Evolutionary conservation across 257 asterid genomes (phyloP), one percentile per base, ranked within the genome.

Genomic region (Dorcoceras hygrometricum): DNA sequence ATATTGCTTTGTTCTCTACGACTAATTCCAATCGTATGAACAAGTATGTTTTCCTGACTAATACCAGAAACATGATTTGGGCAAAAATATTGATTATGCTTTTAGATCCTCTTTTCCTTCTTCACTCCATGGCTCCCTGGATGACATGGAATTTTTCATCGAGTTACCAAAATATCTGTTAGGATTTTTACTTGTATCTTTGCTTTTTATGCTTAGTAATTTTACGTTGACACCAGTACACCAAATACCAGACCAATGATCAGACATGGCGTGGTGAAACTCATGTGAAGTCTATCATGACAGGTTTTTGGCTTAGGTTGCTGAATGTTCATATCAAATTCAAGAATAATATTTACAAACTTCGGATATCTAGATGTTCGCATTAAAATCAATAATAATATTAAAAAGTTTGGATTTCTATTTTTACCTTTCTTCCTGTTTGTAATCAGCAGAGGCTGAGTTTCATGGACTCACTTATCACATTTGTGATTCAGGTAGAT

Each of bases 401-500:
- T 34, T 34, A 34, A 51, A 19, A 18, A 24, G 32, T 60, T 23
- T 55, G n/a, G 7, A n/a, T 23, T 22, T 6, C 63, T 22, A 32
- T 26, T 31, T 23, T 34, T 54, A 6, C 14, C 18, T 27, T 24
- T 19, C 53, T 25, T 59, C 29, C 36, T 71, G 63, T 65, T 53
- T 59, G 60, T 71, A 43, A 18, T 27, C 23, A n/a, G 60, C 26
- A 6, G 56, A 64, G 18, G 64, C 55, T 22, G 16, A 26, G 34
- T 31, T 58, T 73, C 63, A 8, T 67, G 24, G 57, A 24, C 64
- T 22, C 31, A 26, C 34, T 63, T 32, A 24, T 19, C 23, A n/a
- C 46, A 14, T 62, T 23, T 68, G 28, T 77, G 66, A 71, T 74
- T 69, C 89, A 93, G 99, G 99, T 93, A 67, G 99, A 93, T 82